phyloP scores from a whole-genome alignment of 129 eudicot species.

The Lonicera japonica region DNA sequence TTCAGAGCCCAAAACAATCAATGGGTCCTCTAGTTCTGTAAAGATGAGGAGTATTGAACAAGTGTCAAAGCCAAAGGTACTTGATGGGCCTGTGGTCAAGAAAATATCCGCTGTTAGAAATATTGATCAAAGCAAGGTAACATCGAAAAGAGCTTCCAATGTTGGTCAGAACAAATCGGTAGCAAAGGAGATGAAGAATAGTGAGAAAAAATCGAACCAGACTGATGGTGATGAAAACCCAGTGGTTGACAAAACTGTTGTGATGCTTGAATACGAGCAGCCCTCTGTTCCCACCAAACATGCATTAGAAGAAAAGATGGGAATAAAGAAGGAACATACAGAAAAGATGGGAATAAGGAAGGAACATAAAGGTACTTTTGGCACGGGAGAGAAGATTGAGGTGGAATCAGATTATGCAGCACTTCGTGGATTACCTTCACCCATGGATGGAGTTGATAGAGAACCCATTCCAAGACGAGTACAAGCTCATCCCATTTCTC shows the following conservation, averaged over 20 bases:
- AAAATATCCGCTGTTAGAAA: conserved; percentile 47
- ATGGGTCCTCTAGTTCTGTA: too few relatives aligned
- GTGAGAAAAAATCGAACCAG: conserved; percentile 14
- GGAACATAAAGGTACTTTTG: conserved; percentile 9
- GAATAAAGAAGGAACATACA: too few relatives aligned
- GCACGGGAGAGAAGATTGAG: conserved; percentile 21
- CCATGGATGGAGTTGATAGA: conserved; percentile 35
- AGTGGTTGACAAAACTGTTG: conserved; percentile 70
- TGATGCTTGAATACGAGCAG: conserved; percentile 68
- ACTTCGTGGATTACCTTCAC: conserved; percentile 28
- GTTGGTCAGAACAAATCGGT: conserved; percentile 28
- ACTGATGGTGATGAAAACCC: conserved; percentile 48
- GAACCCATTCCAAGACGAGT: conserved; percentile 26
- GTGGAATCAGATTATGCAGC: conserved; percentile 21
- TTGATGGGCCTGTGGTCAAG: conserved; percentile 51
- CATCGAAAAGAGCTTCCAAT: conserved; percentile 31
- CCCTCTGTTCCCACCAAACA: conserved; percentile 19
- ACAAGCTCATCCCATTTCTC: conserved; percentile 26
- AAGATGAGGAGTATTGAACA: too few relatives aligned
- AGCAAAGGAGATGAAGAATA: conserved; percentile 13
- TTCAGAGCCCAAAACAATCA: conserved; percentile 77
- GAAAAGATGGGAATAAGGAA: too few relatives aligned
- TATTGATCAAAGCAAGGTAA: conserved; percentile 57
- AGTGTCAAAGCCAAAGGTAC: conserved; percentile 42
- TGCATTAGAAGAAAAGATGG: conserved; percentile 17